Evolutionary conservation across 2,329 filamentous ascomycete genomes (phyloP), one percentile per base, ranked within the genome.

Genomic region (Alternaria sp.): DNA sequence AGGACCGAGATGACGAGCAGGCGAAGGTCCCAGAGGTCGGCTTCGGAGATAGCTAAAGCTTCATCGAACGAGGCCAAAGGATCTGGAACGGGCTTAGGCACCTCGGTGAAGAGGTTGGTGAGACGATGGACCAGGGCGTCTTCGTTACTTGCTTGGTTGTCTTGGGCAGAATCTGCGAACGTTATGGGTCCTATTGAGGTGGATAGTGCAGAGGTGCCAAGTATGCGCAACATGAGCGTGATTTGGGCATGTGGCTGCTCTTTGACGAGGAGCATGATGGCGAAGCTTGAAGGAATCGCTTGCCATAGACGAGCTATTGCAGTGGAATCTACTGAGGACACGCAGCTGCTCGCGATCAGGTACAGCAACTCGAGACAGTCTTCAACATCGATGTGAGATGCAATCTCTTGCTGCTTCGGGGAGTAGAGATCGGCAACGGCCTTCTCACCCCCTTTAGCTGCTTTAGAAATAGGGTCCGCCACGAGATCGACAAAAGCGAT

Each of bases 361-460:
- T 91, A 85, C n/a, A 95, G 81, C 1, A 94, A 80, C 2, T 86
- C 85, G n/a, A 94, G 80, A 50, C 90, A 88, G 51, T 86, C 84
- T 9, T 85, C 82, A 1, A 89, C 87, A 64, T 92, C 84, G 45
- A 94, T 88, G 44, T 90, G 82, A 64, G 88, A 85, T 3, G 85
- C 84, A 5, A 86, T 82, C 44, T 77, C 71, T 25, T 67, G 63
- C 44, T 85, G 66, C 78, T 83, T 65, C 81, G 84, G 46, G 7
- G 74, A 70, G 55, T 74, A 73, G 1, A 78, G 65, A 12, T 71
- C 65, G 8, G 65, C 58, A 59, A 79, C 25, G 60, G 70, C 69
- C 21, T 72, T 71, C 6, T 71, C 71, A 56, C 78, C 74, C 1
- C 65, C 58, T 26, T 71, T 79, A 3, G 77, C 73, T 14, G 80